These are phyloP conservation scores for Claviceps maximensis DNA, from an alignment of 2,329 filamentous ascomycete species.

Conservation along the genomic window DNA sequence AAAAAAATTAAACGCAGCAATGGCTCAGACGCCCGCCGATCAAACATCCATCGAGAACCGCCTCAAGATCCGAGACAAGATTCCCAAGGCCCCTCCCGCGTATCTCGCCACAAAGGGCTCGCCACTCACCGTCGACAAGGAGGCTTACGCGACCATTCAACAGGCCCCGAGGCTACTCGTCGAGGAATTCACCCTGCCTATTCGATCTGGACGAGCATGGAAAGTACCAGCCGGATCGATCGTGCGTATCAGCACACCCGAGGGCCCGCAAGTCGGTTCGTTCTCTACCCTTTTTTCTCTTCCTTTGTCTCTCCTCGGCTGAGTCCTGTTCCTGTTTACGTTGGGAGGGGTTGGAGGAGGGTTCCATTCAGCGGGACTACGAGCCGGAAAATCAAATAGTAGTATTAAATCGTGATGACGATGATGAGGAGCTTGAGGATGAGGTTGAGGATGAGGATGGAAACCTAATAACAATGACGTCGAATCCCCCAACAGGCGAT, in stretches of 20 bases:
- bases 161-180: constrained; percentile 26
- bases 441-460: neutral
- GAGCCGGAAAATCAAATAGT: no score
- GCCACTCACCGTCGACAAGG: constrained; percentile 29
- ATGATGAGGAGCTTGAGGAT: no score
- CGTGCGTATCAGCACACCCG: constrained; percentile 59
- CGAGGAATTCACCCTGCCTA: constrained; percentile 50
- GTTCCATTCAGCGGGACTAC: no score
- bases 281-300: constrained; percentile 2
- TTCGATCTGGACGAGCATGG: constrained; percentile 64
- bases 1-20: neutral
- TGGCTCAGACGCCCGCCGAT: constrained; percentile 5
- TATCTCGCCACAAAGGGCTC: constrained; percentile 32
- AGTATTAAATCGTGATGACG: no score
- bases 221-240: constrained; percentile 53
- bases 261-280: constrained; percentile 60
- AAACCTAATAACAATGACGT: no score
- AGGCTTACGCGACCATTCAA: constrained; percentile 49
- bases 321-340: no score
- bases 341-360: no score
- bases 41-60: constrained; percentile 19
- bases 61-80: constrained; percentile 27
- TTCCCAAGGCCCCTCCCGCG: constrained; percentile 35
- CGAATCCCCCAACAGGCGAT: constrained; percentile 37
- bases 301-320: neutral